Evolutionary conservation across 2,329 filamentous ascomycete species (phyloP), one percentile per base, ranked within the genome.

Genomic region (Emericellopsis cladophorae): DNA sequence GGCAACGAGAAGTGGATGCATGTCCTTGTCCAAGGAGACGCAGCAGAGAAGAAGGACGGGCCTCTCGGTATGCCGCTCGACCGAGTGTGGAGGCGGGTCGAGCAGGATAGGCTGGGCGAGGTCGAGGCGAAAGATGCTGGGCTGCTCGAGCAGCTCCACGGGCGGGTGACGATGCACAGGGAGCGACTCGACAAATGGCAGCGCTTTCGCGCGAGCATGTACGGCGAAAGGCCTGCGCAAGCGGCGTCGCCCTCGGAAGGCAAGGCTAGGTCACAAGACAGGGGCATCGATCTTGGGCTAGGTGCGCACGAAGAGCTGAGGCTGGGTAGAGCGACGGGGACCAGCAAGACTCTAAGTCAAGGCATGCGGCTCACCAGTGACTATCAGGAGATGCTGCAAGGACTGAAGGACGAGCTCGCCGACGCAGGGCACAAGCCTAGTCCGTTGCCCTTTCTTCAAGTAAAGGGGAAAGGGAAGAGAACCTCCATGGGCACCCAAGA

Each of bases 1-100:
- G 88, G 86, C 2, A 77, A 81, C 51, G 74, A 81, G 44, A 72
- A 76, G 42, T 90, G 87, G 81, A 71, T 85, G 50, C 73, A 85
- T 37, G 68, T 76, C 2, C 62, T 95, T 16, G 56, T 92, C 0
- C 68, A 80, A 39, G 84, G 84, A 2, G 80, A 85, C 36, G 65
- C 67, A 16, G 65, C 64, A 7, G 60, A 67, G 2, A 65, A 65
- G 22, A 72, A 66, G 26, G 81, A 84, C 45, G 71, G 67, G 0
- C 64, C 92, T n/a, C 56, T 94, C 12, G 70, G 71, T 2, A 70
- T 70, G 31, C 66, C 76, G 0, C 92, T 89, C 46, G 74, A 84
- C 24, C 67, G 76, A 8, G 74, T 92, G 1, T 93, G 84, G 84
- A 61, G 69, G 6, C 69, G 74, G 36, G 74, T 86, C 3, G 74